Evolutionary conservation across 441 rosid genomes (phyloP), one percentile per base, ranked within the genome.

Genomic region (Euphorbia celastroides): DNA sequence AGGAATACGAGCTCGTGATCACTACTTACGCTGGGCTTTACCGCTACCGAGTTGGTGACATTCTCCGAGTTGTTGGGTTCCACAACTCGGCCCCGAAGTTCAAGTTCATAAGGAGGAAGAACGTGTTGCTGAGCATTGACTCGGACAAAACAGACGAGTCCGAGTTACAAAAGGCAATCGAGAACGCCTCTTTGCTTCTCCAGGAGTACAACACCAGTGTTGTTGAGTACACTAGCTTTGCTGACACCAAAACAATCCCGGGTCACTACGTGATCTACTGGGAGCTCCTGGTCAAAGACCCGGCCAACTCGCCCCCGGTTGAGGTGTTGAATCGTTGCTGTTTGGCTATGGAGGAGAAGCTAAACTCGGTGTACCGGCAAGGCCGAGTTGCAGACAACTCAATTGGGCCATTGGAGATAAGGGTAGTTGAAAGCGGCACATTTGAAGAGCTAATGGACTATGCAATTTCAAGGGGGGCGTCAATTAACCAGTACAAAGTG

Each of bases 381-480:
- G 78, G 96, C 38, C 83, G 98, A 61, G 93, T 85, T 0, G 89
- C 87, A 0, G 88, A 84, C 68, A 78, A 77, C 78, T 90, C 98
- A 6, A 84, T 90, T n/a, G 98, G 98, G 11, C 83, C 96, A 0
- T 74, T 92, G 2, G 96, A 88, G 77, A 86, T 90, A 30, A 81
- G 98, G 0, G 90, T 90, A 65, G 98, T 92, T 0, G 83, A 66
- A 69, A 83, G 46, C 23, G 98, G 98, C n/a, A 90, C 98, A 42
- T 92, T 92, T 70, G 98, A 92, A 72, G 98, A 90, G 76, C 54
- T 92, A 34, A 92, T 92, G 97, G 98, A 92, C 71, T 92, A 90
- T 38, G 93, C 97, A 0, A 88, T 92, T 52, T 90, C 98, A 7
- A 82, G 92, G 64, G 97, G 98, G 2, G 98, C 98, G 0, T 92